phyloP scores from a whole-genome alignment of 805 yeast species.

The Tetrapisispora arboricola region DNA sequence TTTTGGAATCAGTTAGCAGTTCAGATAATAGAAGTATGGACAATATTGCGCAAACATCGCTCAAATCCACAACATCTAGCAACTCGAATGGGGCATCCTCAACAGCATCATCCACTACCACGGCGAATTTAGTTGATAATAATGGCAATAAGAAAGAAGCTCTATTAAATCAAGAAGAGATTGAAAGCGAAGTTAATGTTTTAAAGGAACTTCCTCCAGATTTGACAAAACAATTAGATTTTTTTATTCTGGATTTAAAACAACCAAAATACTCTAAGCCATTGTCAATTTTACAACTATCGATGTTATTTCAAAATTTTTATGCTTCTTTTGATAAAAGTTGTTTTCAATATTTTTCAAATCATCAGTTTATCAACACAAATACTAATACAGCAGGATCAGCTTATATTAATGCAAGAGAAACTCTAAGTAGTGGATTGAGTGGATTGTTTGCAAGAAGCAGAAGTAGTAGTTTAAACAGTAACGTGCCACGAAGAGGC shows the following conservation, averaged over 20 bases:
- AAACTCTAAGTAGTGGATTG: conserved; percentile 25
- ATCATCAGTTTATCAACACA: neutral
- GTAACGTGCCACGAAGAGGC: conserved; percentile 10
- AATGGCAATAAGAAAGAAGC: neutral
- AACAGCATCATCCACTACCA: neutral
- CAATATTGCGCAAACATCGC: neutral
- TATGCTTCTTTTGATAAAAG: conserved; percentile 25
- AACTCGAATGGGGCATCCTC: neutral
- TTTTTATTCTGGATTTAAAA: conserved; percentile 25
- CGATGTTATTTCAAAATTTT: conserved; percentile 25
- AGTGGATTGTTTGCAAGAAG: conserved; percentile 29
- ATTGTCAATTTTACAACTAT: conserved; percentile 19
- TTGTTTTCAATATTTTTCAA: conserved; percentile 19
- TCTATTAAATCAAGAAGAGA: conserved; percentile 16
- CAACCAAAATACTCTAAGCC: conserved; percentile 29
- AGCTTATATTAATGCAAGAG: conserved; percentile 20
- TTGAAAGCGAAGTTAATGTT: conserved; percentile 12
- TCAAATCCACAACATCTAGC: neutral
- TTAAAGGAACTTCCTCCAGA: conserved; percentile 21
- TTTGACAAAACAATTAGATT: conserved; percentile 18
- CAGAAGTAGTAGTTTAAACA: conserved; percentile 23
- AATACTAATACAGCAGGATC: neutral
- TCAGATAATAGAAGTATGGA: conserved; percentile 12
- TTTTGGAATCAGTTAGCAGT: conserved; percentile 19
- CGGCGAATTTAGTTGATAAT: neutral